These are phyloP conservation scores for Xeromyces bisporus DNA, from an alignment of 495 filamentous ascomycete genomes.

Conservation along the genomic window DNA sequence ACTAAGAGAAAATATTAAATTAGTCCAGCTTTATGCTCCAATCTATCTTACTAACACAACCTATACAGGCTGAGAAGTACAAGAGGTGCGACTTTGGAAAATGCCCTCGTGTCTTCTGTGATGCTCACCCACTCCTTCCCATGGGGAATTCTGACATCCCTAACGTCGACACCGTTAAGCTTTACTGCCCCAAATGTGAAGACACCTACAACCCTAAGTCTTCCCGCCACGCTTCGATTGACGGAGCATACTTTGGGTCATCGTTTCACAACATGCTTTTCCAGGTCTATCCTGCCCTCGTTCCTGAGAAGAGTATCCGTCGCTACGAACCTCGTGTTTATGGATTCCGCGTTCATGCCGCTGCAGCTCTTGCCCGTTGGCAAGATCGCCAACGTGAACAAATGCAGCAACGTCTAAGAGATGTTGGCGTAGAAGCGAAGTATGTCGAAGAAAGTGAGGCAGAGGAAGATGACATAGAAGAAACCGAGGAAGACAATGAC, in stretches of 20 bases:
- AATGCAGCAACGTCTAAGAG: constrained; percentile 49
- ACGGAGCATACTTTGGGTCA: constrained; percentile 95
- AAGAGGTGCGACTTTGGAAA: constrained; percentile 97
- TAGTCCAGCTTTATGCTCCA: not conserved
- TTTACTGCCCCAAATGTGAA: constrained; percentile 94
- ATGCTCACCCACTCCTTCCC: constrained; percentile 77
- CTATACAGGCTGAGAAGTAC: constrained; percentile 78
- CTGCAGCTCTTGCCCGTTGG: constrained; percentile 78
- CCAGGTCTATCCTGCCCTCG: constrained; percentile 84
- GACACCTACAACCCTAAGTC: constrained; percentile 99
- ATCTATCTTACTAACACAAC: constrained; percentile 4
- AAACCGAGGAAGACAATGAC: constrained; percentile 30
- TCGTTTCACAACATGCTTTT: constrained; percentile 98
- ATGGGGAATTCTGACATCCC: constrained; percentile 83
- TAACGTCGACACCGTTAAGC: constrained; percentile 72
- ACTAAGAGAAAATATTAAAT: not conserved
- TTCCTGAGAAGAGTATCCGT: constrained; percentile 68
- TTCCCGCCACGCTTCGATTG: constrained; percentile 82
- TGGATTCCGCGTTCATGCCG: constrained; percentile 87
- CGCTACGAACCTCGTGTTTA: constrained; percentile 81
- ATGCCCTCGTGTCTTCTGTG: constrained; percentile 88
- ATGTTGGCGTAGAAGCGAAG: constrained; percentile 34
- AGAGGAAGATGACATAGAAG: constrained; percentile 29
- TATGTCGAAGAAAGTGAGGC: constrained; percentile 40
- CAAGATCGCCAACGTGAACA: constrained; percentile 66